Evolutionary conservation across 768 basidiomycete genomes (phyloP).

Genomic region (Xerocomellus amylosporus): DNA sequence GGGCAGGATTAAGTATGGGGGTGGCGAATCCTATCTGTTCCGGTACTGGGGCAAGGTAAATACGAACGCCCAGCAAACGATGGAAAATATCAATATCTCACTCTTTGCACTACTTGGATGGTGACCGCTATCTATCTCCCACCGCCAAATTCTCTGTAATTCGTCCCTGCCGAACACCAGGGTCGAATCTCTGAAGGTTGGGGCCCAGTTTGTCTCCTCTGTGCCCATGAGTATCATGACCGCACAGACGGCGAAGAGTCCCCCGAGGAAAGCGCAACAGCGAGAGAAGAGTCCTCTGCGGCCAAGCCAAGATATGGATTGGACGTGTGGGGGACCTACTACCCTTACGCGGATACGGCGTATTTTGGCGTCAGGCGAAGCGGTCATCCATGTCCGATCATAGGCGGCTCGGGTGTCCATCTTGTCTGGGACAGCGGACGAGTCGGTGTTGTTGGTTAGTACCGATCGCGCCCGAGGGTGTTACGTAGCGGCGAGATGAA

Average conservation of each 20-base stretch:
- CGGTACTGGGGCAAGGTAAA: slow-evolving; percentile 47
- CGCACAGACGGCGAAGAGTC: slow-evolving; percentile 48
- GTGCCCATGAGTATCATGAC: slow-evolving; percentile 40
- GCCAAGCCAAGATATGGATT: slow-evolving; percentile 46
- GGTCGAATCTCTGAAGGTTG: slow-evolving; percentile 50
- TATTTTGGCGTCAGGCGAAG: slow-evolving; percentile 49
- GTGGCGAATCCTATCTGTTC: slow-evolving; percentile 54
- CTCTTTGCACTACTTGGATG: slow-evolving; percentile 72
- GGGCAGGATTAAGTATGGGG: slow-evolving; percentile 62
- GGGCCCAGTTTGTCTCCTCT: slow-evolving; percentile 43
- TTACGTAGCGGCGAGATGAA: slow-evolving; percentile 4
- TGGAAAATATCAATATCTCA: slow-evolving; percentile 43
- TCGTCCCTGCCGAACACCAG: slow-evolving; percentile 70
- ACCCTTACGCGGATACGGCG: slow-evolving; percentile 58
- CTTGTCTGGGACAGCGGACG: slow-evolving; percentile 41
- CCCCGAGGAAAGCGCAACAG: slow-evolving; percentile 47
- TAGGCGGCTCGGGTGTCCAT: slow-evolving; percentile 18
- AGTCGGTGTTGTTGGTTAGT: slow-evolving; percentile 12
- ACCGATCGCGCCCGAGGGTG: slow-evolving; percentile 8
- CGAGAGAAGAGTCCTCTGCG: slow-evolving; percentile 55
- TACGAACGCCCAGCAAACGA: slow-evolving; percentile 7
- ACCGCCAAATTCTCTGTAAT: slow-evolving; percentile 84
- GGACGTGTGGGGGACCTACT: slow-evolving; percentile 45
- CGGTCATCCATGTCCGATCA: slow-evolving; percentile 43
- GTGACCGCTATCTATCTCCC: slow-evolving; percentile 90